Percentiles rank a stretch among this genome's conserved stretches.
Evolutionary conservation across 2,329 filamentous ascomycete genomes (phyloP).

Genomic region (Aspergillus viridinutans): DNA sequence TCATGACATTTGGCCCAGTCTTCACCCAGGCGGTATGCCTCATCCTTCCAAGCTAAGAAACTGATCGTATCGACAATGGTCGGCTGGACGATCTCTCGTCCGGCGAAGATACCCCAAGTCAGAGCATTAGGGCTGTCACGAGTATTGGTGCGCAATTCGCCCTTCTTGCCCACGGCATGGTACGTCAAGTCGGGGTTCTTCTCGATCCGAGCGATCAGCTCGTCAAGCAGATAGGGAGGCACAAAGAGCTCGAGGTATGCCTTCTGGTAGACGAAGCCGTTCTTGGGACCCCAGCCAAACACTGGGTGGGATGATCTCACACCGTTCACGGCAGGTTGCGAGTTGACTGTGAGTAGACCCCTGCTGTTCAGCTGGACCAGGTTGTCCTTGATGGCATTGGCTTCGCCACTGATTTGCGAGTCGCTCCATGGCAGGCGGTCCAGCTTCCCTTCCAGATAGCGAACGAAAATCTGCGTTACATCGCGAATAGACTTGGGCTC

Average conservation of each 20-base stretch:
- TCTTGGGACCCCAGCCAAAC: constrained; percentile 89
- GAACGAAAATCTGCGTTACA: constrained; percentile 76
- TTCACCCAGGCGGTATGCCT: constrained; percentile 85
- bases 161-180: constrained; percentile 83
- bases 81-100: constrained; percentile 98
- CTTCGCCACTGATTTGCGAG: constrained; percentile 75
- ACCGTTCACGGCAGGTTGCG: constrained; percentile 89
- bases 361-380: constrained; percentile 79
- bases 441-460: constrained; percentile 76
- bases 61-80: constrained; percentile 98
- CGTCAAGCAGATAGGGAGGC: constrained; percentile 70
- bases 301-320: constrained; percentile 81
- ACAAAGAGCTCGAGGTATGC: constrained; percentile 91
- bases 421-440: constrained; percentile 92
- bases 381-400: constrained; percentile 69
- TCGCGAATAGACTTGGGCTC: constrained; percentile 75
- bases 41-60: constrained; percentile 98
- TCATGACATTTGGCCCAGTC: constrained; percentile 95
- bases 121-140: constrained; percentile 89
- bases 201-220: constrained; percentile 74
- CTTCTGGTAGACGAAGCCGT: constrained; percentile 98
- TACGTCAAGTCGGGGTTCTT: constrained; percentile 80
- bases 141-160: constrained; percentile 78
- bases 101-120: constrained; percentile 98
- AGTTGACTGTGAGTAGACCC: constrained; percentile 93